phyloP scores from a whole-genome alignment of 106 monocot species.

The Chionographis japonica region DNA sequence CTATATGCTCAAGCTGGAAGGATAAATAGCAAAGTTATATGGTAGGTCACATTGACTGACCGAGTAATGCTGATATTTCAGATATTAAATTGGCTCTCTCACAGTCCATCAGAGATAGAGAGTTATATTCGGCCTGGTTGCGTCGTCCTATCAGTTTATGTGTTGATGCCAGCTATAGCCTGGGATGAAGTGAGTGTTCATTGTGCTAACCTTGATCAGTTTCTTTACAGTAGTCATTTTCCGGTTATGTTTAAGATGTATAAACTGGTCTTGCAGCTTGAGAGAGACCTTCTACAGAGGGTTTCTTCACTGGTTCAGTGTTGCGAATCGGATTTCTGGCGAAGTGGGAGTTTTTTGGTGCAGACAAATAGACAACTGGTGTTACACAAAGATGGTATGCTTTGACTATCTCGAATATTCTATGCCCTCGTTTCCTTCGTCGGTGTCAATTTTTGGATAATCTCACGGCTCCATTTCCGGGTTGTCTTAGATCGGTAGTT shows the following conservation, averaged over 20 bases:
- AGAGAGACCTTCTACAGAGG: conserved; percentile 23
- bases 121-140: conserved; percentile 57
- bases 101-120: conserved; percentile 53
- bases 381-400: conserved; percentile 43
- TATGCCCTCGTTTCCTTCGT: not conserved
- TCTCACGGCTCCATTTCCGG: no score
- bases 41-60: no score
- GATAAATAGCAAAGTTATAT: no score
- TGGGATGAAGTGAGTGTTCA: conserved; percentile 29
- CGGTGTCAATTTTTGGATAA: not conserved
- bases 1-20: no score
- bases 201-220: no score
- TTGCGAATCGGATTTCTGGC: conserved; percentile 41
- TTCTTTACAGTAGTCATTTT: not conserved
- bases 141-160: conserved; percentile 40
- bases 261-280: conserved; percentile 21
- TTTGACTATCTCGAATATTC: not conserved
- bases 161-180: conserved; percentile 30
- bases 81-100: conserved; percentile 50
- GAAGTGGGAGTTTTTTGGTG: conserved; percentile 48
- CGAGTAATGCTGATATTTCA: conserved; percentile 8
- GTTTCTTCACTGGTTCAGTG: conserved; percentile 27
- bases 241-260: not conserved
- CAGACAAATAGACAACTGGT: conserved; percentile 21
- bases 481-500: no score